These are phyloP conservation scores for Geotrichum restrictum DNA, from an alignment of 1,139 yeast species.

Conservation along the genomic window DNA sequence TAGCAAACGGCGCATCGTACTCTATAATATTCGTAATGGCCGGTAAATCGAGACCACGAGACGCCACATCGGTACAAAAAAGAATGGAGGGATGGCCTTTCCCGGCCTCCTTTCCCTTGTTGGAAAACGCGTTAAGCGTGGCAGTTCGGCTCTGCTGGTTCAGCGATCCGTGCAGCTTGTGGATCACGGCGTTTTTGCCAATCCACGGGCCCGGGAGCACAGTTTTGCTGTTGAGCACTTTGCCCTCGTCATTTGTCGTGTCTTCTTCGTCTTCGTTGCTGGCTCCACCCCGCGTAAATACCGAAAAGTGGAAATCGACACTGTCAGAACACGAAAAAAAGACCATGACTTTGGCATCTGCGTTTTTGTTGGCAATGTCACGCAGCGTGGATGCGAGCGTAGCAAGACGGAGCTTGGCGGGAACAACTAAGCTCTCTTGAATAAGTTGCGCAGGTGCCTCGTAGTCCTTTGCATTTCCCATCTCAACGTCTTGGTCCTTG, in stretches of 20 bases:
- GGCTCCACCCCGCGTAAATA: constrained; percentile 48
- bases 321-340: constrained; percentile 93
- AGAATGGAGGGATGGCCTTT: constrained; percentile 55
- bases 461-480: constrained; percentile 43
- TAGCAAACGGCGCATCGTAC: constrained; percentile 87
- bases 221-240: constrained; percentile 32
- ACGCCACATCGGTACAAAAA: constrained; percentile 88
- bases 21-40: constrained; percentile 75
- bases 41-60: constrained; percentile 85
- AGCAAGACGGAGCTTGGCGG: constrained; percentile 86
- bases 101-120: constrained; percentile 34
- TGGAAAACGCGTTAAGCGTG: constrained; percentile 65
- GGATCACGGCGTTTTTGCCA: constrained; percentile 50
- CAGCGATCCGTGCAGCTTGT: constrained; percentile 85
- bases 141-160: constrained; percentile 76
- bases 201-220: constrained; percentile 54
- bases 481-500: constrained; percentile 40
- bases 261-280: constrained; percentile 31
- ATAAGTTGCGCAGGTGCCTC: constrained; percentile 84
- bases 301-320: constrained; percentile 83
- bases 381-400: constrained; percentile 66
- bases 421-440: constrained; percentile 75
- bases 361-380: constrained; percentile 42
- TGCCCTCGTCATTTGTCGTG: constrained; percentile 28
- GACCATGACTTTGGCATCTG: constrained; percentile 60